Base-by-base conservation (phyloP, 2,329 filamentous ascomycete species). In the Tolypocladium cylindrosporum region DNA sequence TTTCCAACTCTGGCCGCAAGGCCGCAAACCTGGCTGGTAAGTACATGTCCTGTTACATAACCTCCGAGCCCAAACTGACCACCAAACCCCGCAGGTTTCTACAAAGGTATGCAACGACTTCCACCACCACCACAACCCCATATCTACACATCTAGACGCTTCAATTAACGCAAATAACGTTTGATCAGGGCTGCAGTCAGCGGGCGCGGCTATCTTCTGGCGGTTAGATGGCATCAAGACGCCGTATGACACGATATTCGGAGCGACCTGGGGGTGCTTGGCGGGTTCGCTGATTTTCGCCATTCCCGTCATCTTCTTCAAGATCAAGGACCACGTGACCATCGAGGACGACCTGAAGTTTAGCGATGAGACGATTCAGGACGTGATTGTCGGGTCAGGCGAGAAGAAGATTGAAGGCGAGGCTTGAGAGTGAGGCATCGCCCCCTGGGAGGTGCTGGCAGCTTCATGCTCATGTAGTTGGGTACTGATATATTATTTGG, bases 1-100 rank as follows among this genome's bases (percentile, higher is more conserved):
- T 97, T 50, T 92, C 90, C 69, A 97, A 97, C 82, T 96, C 93
- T 62, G 85, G 89, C 60, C 90, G 92, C 72, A 93, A 91, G 72
- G 83, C 93, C 36, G 92, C 93, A 75, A 96, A 97, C 78, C 88
- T 59, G 11, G 57, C 57, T 24, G 57, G 55, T 59, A 8, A 54
- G 57, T 56, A 0, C 14, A 34, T 37, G n/a, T n/a, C 13, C 16
- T 1, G n/a, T 3, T 43, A 6, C 16, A 0, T 4, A 14, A 4
- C 19, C 16, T 10, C 7, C 31, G 42, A 40, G 36, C 2, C 4
- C 2, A 2, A 19, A 13, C 45, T 48, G 45, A 48, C 45, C 24
- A 11, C 13, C n/a, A n/a, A 37, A 6, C 0, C 27, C 11, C 27
- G 42, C 54, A 58, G 53, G 57, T 13, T 55, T 55, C 39, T 58